Evolutionary conservation across 225 moss, liverwort and hornwort species (phyloP), one percentile per base, ranked within the genome.

Genomic region (Anthoceros angustus): DNA sequence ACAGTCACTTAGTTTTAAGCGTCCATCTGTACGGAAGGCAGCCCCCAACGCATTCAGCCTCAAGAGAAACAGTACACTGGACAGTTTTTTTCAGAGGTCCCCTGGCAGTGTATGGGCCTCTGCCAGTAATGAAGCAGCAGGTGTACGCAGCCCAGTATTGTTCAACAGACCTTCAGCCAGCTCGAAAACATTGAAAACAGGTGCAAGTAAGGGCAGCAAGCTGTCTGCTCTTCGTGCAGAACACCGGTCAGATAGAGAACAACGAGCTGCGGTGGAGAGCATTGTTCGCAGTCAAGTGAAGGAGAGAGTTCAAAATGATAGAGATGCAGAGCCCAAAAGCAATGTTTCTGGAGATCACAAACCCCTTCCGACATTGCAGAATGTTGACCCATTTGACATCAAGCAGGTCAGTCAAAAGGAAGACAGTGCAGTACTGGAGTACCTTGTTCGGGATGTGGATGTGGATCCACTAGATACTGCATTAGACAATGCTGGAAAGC

Each of bases 381-480:
- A 55, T 15, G 55, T 20, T 5, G 55, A 15, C 23, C 10, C 55
- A 15, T 18, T 15, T 55, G 55, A 15, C 14, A 7, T 15, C 1
- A 48, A 18, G 14, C 18, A 23, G 23, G 55, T 18, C 10, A 15
- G 1, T 55, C 7, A 55, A 7, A 55, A 23, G 55, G 1, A 1
- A 32, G 32, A 32, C 32, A 77, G 83, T 66, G 55, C 66, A 2
- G 70, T 77, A 39, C 79, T 89, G 72, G 80, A 82, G 62, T 87
- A 83, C 63, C 63, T 98, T 42, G 83, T 89, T 2, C 78, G 79
- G 77, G 90, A 78, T 60, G 78, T 82, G 55, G 86, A 79, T 26
- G 72, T 70, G 24, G 91, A 91, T 66, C 80, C 84, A 73, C 76
- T 86, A 66, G 77, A 80, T 67, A 80, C 73, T 75, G 91, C 88